Base-by-base conservation (phyloP, 345 rosid genomes). In the Hypericum androsaemum region DNA sequence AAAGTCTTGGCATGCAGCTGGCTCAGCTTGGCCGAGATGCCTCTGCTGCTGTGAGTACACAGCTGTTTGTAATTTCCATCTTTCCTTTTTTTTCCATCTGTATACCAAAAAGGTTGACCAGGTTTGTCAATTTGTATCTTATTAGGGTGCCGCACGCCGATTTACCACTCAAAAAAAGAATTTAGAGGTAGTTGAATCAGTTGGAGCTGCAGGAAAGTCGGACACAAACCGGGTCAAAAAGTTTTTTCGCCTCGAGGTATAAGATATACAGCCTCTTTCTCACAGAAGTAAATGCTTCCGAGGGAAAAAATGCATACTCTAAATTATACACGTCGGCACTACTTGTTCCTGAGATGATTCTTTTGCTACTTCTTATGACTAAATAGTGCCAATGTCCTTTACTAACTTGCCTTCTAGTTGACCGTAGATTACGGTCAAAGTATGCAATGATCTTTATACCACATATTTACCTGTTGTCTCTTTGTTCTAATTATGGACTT, bases 1-100 rank as follows among this genome's bases (percentile, higher is more conserved):
- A 85, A 65, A 92, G 97, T 64, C 79, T 94, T 22, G 99, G 99
- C 43, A 49, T 82, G 57, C 94, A 88, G 67, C 94, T 94, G 58
- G 97, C 99, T 0, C 97, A 88, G 77, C 95, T 88, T 61, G 74
- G 99, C 54, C 80, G 95, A 66, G 99, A 94, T 78, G 99, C 99
- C 64, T 94, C 99, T 57, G 99, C 97, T 59, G 99, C 99, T 56
- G 97, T 94, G 67, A 86, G 88, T 77, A 43, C 32, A 22, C 32
- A 22, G 44, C 41, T 8, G 37, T 35, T 13, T 12, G 4, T 7
- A 44, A n/a, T 44, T 8, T 44, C 16, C 7, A 17, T 41, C 41
- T 13, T 8, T 40, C 50, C 38, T 63, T 37, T 35, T 37, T 13
- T 8, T n/a, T 36, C 17, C 11, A 6, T 39, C 32, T 22, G 32